Evolutionary conservation across 2,329 filamentous ascomycete genomes (phyloP), one percentile per base, ranked within the genome.

Genomic region (Microdochium nivale): DNA sequence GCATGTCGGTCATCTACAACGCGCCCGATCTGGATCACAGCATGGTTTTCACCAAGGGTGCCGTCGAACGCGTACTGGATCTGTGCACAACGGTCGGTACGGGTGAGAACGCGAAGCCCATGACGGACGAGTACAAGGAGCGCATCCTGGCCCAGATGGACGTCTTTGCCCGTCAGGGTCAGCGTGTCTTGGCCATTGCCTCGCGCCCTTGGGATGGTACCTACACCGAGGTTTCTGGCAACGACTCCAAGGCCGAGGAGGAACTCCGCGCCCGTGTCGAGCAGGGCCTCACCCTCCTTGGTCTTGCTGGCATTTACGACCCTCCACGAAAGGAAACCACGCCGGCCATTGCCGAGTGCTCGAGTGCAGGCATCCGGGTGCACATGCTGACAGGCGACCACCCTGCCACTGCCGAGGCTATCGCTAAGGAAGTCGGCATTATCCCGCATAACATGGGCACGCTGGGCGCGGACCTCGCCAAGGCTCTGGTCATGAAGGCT

Each of bases 381-480:
- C 87, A 90, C 69, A 91, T 92, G 88, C 77, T 92, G 30, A 94
- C 88, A 23, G 88, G 88, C 53, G 88, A 94, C 60, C 87, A 92
- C 62, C 84, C 84, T 1, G 83, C 86, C 52, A 94, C 88, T 1
- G 88, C 88, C 25, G 80, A 80, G 59, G 87, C 88, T 19, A 91
- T 94, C 59, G 88, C 88, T 10, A 77, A 79, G 54, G 84, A 94
- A 66, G 86, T 92, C 21, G 86, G 87, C 49, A 91, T 94, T 58
- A 79, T 92, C 52, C 84, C 83, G 1, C 70, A 74, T 51, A 81
- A 87, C 58, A 74, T 83, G 55, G 70, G 78, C 49, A 68, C 77
- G 13, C 66, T 90, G 5, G 75, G 83, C 3, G 76, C 79, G 23
- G 74, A 79, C 24, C 75, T 87, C n/a, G 79, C 84, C n/a, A 73